Percentiles rank a stretch among this genome's conserved stretches.
Conservation (phyloP, 352 stramenopile genomes). For the Globisporangium rhizosaccharum region DNA sequence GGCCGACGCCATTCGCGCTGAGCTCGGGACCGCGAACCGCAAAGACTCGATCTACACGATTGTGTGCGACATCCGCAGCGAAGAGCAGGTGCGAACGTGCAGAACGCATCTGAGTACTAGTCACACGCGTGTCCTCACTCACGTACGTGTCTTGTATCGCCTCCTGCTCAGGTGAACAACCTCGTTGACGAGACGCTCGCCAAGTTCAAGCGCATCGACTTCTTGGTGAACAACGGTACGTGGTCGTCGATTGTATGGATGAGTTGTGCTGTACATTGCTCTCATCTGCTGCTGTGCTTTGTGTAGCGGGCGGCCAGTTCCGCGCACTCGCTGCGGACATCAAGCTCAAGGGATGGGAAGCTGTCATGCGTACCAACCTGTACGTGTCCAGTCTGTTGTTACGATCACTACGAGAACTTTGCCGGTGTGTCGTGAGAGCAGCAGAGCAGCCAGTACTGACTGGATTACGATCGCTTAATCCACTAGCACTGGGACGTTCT, state of each 20-base stretch:
- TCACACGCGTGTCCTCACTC: not conserved
- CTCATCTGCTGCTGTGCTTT: not conserved
- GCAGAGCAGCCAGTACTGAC: not conserved
- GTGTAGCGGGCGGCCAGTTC: constrained; percentile 89
- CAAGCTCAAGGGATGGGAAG: constrained; percentile 87
- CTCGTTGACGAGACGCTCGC: constrained; percentile 69
- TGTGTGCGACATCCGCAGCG: constrained; percentile 72
- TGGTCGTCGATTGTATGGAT: not conserved
- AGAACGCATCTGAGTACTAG: too few species aligned
- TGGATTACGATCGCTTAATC: not conserved
- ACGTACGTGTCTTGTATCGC: too few species aligned
- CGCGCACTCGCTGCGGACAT: constrained; percentile 85
- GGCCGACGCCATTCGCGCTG: constrained; percentile 46
- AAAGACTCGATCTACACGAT: constrained; percentile 45
- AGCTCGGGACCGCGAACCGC: constrained; percentile 30
- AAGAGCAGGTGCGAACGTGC: constrained; percentile 37
- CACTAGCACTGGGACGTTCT: constrained; percentile 85
- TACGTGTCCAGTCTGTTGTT: constrained; percentile 10
- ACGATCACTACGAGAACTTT: not conserved
- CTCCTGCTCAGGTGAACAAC: constrained; percentile 43
- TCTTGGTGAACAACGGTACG: constrained; percentile 91
- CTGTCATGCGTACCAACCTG: constrained; percentile 92
- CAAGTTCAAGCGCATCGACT: constrained; percentile 83
- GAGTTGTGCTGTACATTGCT: not conserved
- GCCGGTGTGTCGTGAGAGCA: not conserved